A percentile compares a stretch with the other conserved stretches of the same genome.
phyloP scores from a whole-genome alignment of 331 rosid genomes.

The Malus hybrid region DNA sequence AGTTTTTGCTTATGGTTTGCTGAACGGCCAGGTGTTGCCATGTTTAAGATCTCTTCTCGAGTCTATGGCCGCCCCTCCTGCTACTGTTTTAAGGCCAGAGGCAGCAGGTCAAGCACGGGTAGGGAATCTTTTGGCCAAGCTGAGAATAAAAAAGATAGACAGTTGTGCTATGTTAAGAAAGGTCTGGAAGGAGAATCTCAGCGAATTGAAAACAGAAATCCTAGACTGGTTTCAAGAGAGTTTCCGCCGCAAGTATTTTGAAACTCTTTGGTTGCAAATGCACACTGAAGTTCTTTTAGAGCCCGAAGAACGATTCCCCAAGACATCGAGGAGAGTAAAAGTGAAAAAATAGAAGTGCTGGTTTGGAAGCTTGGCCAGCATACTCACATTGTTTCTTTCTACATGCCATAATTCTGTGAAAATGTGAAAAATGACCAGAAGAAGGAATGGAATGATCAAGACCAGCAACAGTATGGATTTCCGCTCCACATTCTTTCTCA shows the following conservation, averaged over 20 bases:
- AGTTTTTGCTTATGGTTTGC: constrained; percentile 74
- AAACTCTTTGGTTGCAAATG: constrained; percentile 60
- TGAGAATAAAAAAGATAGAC: constrained; percentile 37
- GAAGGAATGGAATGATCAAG: too few relatives aligned
- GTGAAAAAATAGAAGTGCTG: constrained; percentile 13
- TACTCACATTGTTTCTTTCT: neutral
- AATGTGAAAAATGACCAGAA: too few relatives aligned
- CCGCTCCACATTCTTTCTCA: too few relatives aligned
- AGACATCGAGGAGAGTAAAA: constrained; percentile 13
- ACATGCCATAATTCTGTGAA: too few relatives aligned
- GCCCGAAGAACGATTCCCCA: constrained; percentile 29
- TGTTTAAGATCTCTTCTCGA: constrained; percentile 48
- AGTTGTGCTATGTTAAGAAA: neutral
- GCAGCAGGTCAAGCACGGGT: constrained; percentile 73
- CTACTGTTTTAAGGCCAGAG: constrained; percentile 62
- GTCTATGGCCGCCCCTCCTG: constrained; percentile 68
- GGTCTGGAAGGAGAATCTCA: constrained; percentile 68
- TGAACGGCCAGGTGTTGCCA: constrained; percentile 79
- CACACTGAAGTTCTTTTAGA: constrained; percentile 42
- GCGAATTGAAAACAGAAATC: constrained; percentile 54
- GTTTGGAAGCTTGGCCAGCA: neutral
- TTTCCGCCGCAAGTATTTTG: constrained; percentile 36
- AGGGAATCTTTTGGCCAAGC: constrained; percentile 51
- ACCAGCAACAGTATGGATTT: too few relatives aligned
- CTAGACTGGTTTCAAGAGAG: constrained; percentile 75